Percentiles rank a stretch among this genome's conserved stretches.
Evolutionary conservation across 2,329 filamentous ascomycete genomes (phyloP).

Genomic region (Penicillium polonicum): DNA sequence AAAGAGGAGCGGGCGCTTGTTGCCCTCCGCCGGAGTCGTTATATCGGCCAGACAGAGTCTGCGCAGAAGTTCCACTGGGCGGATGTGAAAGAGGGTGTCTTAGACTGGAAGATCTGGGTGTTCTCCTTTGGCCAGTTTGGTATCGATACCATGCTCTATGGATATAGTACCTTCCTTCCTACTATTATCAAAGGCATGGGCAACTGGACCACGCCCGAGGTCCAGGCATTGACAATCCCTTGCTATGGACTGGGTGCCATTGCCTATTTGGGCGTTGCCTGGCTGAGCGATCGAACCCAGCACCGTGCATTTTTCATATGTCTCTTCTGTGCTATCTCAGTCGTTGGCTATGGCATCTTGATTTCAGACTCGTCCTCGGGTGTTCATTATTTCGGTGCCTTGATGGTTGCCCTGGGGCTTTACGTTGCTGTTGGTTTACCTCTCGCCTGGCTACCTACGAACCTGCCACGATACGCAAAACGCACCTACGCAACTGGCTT

Average conservation of each 20-base stretch:
- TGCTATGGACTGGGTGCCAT: conserved; percentile 72
- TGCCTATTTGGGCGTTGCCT: conserved; percentile 65
- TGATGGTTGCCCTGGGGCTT: conserved; percentile 71
- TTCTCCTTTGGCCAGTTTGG: conserved; percentile 72
- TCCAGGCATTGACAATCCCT: conserved; percentile 75
- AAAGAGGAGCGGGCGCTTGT: conserved; percentile 61
- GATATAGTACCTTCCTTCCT: conserved; percentile 74
- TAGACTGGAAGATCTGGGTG: conserved; percentile 73
- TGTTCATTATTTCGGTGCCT: conserved; percentile 73
- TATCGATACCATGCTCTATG: conserved; percentile 73
- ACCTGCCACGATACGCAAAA: conserved; percentile 73
- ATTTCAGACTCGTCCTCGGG: conserved; percentile 60
- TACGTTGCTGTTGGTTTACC: conserved; percentile 61
- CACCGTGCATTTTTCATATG: conserved; percentile 64
- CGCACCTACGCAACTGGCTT: conserved; percentile 69
- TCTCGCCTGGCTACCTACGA: conserved; percentile 61
- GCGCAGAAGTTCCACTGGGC: conserved; percentile 57
- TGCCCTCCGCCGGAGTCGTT: conserved; percentile 48
- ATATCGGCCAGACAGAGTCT: conserved; percentile 51
- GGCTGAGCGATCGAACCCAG: conserved; percentile 66
- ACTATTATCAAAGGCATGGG: conserved; percentile 74
- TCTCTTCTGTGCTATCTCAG: conserved; percentile 60
- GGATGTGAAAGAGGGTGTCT: conserved; percentile 66
- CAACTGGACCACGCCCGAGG: conserved; percentile 60
- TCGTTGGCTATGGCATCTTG: conserved; percentile 68